phyloP scores from a whole-genome alignment of 2,329 filamentous ascomycete genomes.

The Amauroascus verrucosus region DNA sequence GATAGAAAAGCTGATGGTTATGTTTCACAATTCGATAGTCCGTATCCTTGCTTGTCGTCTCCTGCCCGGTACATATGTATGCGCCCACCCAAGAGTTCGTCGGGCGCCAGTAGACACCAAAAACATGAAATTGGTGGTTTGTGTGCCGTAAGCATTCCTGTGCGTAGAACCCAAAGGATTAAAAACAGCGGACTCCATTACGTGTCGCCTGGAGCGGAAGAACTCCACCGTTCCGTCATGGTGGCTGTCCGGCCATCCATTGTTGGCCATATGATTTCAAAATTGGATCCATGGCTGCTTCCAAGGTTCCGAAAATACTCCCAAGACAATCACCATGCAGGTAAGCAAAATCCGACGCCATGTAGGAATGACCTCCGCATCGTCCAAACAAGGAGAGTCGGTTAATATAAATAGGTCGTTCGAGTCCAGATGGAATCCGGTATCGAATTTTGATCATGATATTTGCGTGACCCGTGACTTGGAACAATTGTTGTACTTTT shows the following conservation, averaged over 20 bases:
- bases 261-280: conserved; percentile 9
- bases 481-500: no score
- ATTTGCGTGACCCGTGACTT: no score
- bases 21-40: conserved; percentile 1
- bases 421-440: not conserved
- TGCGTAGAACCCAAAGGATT: not conserved
- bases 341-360: not conserved
- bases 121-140: not conserved
- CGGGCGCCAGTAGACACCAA: not conserved
- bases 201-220: not conserved
- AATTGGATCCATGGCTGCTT: not conserved
- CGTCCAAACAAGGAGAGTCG: not conserved
- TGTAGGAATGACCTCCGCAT: not conserved
- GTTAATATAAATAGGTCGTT: conserved; percentile 2
- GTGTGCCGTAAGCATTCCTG: not conserved
- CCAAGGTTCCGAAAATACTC: not conserved
- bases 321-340: conserved; percentile 1
- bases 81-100: not conserved
- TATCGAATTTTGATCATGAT: not conserved
- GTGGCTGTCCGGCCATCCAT: not conserved
- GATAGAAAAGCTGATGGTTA: not conserved
- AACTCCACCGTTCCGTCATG: conserved; percentile 1
- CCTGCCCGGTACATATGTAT: not conserved
- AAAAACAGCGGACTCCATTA: not conserved
- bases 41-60: not conserved